Conservation (phyloP, 495 filamentous ascomycete species). For the Aspergillus mulundensis region DNA sequence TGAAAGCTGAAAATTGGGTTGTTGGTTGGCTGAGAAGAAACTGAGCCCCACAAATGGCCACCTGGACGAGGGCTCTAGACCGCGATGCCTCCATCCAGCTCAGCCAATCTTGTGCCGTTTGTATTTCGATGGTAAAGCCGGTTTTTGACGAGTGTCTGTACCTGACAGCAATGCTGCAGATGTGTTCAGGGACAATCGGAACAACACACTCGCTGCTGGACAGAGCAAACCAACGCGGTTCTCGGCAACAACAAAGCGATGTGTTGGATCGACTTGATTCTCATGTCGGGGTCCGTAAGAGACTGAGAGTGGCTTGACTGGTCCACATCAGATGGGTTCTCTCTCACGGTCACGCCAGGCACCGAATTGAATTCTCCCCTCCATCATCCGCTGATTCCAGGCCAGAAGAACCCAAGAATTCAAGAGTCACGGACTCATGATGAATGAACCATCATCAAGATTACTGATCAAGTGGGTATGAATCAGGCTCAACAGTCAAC, state of each 20-base stretch:
- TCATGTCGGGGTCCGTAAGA: not conserved
- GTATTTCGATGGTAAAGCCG: not conserved
- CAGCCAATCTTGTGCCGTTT: not conserved
- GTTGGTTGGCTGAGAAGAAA: constrained; percentile 8
- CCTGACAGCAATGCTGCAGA: constrained; percentile 6
- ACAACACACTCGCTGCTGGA: not conserved
- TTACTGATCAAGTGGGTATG: constrained; percentile 1
- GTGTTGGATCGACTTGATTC: not conserved
- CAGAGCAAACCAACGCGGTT: constrained; percentile 1
- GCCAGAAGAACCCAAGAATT: not conserved
- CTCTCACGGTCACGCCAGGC: not conserved
- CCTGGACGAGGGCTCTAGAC: not conserved
- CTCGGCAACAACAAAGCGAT: not conserved
- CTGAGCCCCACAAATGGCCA: constrained; percentile 7
- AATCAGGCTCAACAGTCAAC: constrained; percentile 5
- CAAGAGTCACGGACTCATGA: not conserved
- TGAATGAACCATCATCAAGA: not conserved
- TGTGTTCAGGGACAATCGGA: not conserved
- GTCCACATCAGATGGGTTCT: not conserved
- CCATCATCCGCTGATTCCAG: not conserved
- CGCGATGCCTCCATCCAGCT: not conserved
- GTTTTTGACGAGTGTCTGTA: not conserved
- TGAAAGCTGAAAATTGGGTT: constrained; percentile 4
- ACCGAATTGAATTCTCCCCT: not conserved
- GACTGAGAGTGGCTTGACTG: not conserved